Base-by-base conservation (phyloP, 2,329 filamentous ascomycete genomes). In the Calycina marina region DNA sequence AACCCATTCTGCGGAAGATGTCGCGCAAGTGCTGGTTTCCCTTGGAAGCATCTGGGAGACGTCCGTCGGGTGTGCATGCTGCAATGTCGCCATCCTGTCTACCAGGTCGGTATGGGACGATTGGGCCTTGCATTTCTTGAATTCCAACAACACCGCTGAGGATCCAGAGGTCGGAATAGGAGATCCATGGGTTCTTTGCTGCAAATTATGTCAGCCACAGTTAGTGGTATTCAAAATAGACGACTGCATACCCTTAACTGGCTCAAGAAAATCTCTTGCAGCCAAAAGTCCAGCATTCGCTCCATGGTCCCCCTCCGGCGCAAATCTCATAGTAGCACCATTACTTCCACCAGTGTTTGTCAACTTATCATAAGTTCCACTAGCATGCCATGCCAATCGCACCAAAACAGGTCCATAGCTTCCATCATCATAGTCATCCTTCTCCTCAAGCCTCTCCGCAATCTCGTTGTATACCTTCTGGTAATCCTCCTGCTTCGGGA, bases 1-100 rank as follows among this genome's bases (percentile, higher is more conserved):
- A 96, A 46, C 88, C 88, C 88, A 96, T 96, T 55, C 88, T 84
- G 58, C 76, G 72, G 61, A 96, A 98, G 65, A 96, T 88, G 61
- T 72, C 72, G 51, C 90, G 79, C 48, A 96, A 70, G 62, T 96
- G 88, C 53, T 75, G 71, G 40, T 75, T 65, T 39, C 71, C 78
- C 68, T 94, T 72, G 48, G 72, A 57, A 31, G 69, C 88, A 55
- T 98, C 85, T 42, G 86, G 80, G 13, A 85, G 69, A 57, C 88
- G 85, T 44, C 90, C 90, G 52, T 94, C 86, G 31, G 90, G 90
- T 16, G 90, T 93, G 72, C 86, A 94, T 56, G 75, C 82, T 37
- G 76, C 60, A 17, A 80, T 61, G 46, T 94, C 86, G 49, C 69
- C 69, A 60, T 98, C 88, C 37, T 59, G 42, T 50, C 88, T 84